Evolutionary conservation across 2,329 filamentous ascomycete species (phyloP), one percentile per base, ranked within the genome.

Genomic region (Daldinia eschscholtzii): DNA sequence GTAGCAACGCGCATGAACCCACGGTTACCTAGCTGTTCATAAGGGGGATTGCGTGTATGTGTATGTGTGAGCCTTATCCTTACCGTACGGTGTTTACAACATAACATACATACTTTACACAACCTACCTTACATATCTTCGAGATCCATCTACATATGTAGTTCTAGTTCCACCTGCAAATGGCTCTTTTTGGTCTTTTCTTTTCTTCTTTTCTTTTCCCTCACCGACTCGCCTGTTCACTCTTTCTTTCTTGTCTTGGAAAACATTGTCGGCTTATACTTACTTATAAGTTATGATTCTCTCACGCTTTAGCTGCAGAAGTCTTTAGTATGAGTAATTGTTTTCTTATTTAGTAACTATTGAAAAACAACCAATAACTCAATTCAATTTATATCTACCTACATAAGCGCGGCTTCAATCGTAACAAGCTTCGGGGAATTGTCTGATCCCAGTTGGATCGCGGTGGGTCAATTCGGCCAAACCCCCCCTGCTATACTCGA

Each of bases 181-280:
- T 13, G 20, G 23, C 12, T 28, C n/a, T 57, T 57, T 41, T 53
- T 15, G 20, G 6, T 55, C 33, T 9, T 10, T 9, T 56, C 26
- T 26, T 37, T 44, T 39, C 30, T 28, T 57, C 23, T 30, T 15
- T 41, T 50, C 26, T 26, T 37, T 52, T 33, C 18, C 41, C 56
- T 68, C 65, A 68, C 65, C 61, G 64, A 70, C 64, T 60, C 52
- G 23, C 35, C 20, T 50, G 18, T 26, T 37, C 42, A 4, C 15
- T 10, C 33, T 35, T 10, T 35, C 6, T 35, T 35, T 35, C 33
- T 55, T 39, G 46, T 33, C 26, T 52, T 52, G 18, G 15, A 52
- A n/a, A 23, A 5, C 37, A 10, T 10, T 33, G 6, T 52, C 28
- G 9, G 33, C 15, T 33, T 52, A 42, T 42, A 6, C 3, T 50